Evolutionary conservation across 176 grass and related monocot genomes (phyloP).

Genomic region (Urochloa ruziziensis): DNA sequence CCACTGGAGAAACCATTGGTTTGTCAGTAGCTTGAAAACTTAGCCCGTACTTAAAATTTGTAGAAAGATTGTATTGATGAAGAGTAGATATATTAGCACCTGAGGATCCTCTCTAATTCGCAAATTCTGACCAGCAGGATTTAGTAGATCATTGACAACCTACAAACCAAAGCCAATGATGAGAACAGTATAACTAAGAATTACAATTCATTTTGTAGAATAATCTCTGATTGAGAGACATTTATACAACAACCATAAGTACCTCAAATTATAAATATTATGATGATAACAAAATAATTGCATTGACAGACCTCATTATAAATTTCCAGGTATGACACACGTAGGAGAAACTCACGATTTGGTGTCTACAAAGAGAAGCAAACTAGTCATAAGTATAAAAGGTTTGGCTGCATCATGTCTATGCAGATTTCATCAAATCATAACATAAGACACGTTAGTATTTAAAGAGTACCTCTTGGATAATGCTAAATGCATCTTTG

Average conservation of each 20-base stretch:
- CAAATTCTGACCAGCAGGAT: conserved; percentile 96
- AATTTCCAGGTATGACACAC: conserved; percentile 99
- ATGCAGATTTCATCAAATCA: not conserved
- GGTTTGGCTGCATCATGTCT: not conserved
- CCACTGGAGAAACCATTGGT: conserved; percentile 15
- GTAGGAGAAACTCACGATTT: conserved; percentile 92
- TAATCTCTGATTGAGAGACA: not conserved
- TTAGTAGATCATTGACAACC: conserved; percentile 99
- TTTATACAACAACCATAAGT: conserved; percentile 2
- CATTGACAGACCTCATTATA: conserved; percentile 86
- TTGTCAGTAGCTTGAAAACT: conserved; percentile 24
- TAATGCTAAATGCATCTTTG: conserved; percentile 99
- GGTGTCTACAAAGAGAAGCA: conserved; percentile 62
- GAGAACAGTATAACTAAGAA: conserved; percentile 13
- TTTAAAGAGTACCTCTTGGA: conserved; percentile 83
- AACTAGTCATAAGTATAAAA: conserved; percentile 20
- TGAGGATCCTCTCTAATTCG: conserved; percentile 95
- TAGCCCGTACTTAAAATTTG: not conserved
- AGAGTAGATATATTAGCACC: conserved; percentile 54
- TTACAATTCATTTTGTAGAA: conserved; percentile 3
- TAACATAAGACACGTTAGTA: not conserved
- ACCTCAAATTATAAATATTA: conserved; percentile 22
- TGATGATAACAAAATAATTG: conserved; percentile 8
- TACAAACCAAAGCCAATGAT: conserved; percentile 36
- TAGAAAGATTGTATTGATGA: conserved; percentile 10